Conservation (phyloP, 1,284 basidiomycete genomes). For the Clitocybe nebularis region DNA sequence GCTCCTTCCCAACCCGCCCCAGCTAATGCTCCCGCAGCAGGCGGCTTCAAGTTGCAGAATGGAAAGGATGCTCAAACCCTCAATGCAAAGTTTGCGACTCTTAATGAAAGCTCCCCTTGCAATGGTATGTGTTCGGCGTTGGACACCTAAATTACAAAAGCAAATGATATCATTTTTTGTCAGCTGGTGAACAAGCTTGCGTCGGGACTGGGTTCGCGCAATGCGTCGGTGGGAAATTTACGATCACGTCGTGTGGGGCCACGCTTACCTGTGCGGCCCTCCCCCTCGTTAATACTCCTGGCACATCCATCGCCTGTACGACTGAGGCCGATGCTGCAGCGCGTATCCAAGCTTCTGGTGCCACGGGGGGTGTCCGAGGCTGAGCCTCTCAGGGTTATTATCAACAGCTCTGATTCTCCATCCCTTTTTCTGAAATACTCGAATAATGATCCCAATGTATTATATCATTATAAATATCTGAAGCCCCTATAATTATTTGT, state of each 20-base stretch:
- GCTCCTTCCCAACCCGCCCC: too few species aligned
- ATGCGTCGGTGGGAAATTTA: constrained; percentile 42
- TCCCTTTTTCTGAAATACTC: too few species aligned
- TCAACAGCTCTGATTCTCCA: too few species aligned
- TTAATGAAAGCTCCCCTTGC: constrained; percentile 38
- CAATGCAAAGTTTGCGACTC: constrained; percentile 44
- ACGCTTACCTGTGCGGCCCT: constrained; percentile 47
- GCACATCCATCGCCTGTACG: constrained; percentile 55
- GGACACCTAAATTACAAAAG: too few species aligned
- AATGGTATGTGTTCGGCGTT: constrained; percentile 19
- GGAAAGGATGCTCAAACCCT: constrained; percentile 46
- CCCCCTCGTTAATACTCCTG: constrained; percentile 53
- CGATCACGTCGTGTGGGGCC: constrained; percentile 35
- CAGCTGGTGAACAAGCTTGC: constrained; percentile 45
- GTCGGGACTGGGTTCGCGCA: constrained; percentile 39
- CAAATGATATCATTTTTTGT: constrained; percentile 2
- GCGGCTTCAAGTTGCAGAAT: constrained; percentile 37
- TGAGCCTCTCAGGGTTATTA: neutral
- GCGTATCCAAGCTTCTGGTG: constrained; percentile 53
- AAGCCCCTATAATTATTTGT: too few species aligned
- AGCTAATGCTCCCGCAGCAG: constrained; percentile 17
- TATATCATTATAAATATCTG: too few species aligned
- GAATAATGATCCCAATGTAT: too few species aligned
- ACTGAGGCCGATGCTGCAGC: constrained; percentile 45
- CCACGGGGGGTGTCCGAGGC: constrained; percentile 30